A percentile compares a stretch with the other conserved stretches of the same genome.
Evolutionary conservation across 768 basidiomycete genomes (phyloP).

Genomic region (Mycena chlorophos): DNA sequence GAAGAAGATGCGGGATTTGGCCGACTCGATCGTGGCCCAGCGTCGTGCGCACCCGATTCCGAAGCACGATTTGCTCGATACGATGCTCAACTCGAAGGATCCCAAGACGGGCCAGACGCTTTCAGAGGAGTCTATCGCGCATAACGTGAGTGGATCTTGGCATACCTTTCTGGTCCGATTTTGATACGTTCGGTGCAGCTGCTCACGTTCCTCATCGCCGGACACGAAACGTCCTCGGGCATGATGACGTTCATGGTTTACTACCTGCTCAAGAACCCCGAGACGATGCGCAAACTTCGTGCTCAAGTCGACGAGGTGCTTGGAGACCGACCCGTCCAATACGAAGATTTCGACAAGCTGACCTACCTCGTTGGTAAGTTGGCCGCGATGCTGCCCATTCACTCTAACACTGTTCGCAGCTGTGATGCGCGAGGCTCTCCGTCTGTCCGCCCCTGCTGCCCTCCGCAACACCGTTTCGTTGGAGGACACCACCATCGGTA

Average conservation of each 20-base stretch:
- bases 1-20: conserved; percentile 43
- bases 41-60: conserved; percentile 38
- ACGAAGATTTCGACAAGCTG: conserved; percentile 43
- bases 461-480: conserved; percentile 33
- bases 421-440: conserved; percentile 40
- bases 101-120: conserved; percentile 44
- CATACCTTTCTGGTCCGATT: neutral
- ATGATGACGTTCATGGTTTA: conserved; percentile 45
- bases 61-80: conserved; percentile 45
- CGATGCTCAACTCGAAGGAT: conserved; percentile 48
- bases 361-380: conserved; percentile 42
- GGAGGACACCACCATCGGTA: conserved; percentile 39
- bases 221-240: conserved; percentile 32
- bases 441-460: conserved; percentile 41
- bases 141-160: conserved; percentile 34
- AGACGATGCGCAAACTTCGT: conserved; percentile 45
- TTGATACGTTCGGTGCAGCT: conserved; percentile 29
- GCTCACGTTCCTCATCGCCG: conserved; percentile 52
- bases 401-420: conserved; percentile 25
- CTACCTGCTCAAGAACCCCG: conserved; percentile 45
- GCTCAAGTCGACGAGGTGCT: conserved; percentile 48
- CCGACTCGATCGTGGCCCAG: conserved; percentile 40
- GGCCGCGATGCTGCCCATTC: neutral
- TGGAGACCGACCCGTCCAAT: conserved; percentile 38
- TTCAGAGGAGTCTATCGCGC: conserved; percentile 41